Base-by-base conservation (phyloP, 257 asterid species). In the Rhazya stricta region DNA sequence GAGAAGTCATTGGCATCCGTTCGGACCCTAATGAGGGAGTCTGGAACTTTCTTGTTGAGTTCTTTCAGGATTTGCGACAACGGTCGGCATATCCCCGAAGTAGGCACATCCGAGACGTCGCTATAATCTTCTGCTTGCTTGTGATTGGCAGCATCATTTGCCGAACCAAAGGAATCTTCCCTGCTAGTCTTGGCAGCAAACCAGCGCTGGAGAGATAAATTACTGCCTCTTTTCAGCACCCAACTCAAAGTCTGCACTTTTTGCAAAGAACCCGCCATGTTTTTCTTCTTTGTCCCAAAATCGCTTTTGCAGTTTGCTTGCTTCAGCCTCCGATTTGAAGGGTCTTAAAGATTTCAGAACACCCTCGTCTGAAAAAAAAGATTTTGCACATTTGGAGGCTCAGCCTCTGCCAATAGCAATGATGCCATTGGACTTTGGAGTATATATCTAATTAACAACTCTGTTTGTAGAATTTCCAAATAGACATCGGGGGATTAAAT, bases 21-120 rank as follows among this genome's bases (percentile, higher is more conserved):
- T 65, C 92, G 89, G 76, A 19, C 37, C 41, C 74, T 77, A 82
- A 93, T 63, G 71, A 90, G 91, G 57, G 93, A 77, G 8, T 93
- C 96, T 0, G 97, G 98, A 6, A 93, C 92, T 74, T 90, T 91
- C 84, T 93, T 93, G 90, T 85, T 90, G 73, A 91, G 81, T 69
- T 91, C 94, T 71, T 85, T 91, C 71, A 91, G 90, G 50, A 90
- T 84, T 11, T 86, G 85, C 15, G 91, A 90, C 43, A 93, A 88
- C 39, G 97, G 86, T 9, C 91, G 79, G 83, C 93, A 81, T 56
- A 89, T 88, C 30, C 96, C 94, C 29, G 94, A 83, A 27, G 84
- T 73, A 25, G 87, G 83, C 51, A 83, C 84, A 69, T 69, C 73
- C 39, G 56, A 18, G 56, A 34, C 77, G 30, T 78, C 88, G 11